phyloP scores from a whole-genome alignment of 805 yeast genomes.

The Pichia californica region DNA sequence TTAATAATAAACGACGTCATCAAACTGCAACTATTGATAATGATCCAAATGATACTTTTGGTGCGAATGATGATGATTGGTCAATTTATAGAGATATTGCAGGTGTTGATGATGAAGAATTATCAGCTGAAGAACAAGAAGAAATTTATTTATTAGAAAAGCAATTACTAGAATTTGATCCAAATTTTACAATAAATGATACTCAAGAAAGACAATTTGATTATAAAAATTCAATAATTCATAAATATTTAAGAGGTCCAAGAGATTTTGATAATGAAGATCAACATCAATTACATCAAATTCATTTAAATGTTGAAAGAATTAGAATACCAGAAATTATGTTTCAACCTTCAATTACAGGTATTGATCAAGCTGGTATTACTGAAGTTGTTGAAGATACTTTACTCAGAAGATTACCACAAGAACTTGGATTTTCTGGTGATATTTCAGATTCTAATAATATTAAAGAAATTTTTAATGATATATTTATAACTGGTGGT shows the following conservation, averaged over 20 bases:
- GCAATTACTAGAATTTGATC: constrained; percentile 74
- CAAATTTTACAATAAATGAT: constrained; percentile 79
- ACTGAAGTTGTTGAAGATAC: constrained; percentile 67
- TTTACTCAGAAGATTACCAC: constrained; percentile 51
- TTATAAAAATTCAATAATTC: constrained; percentile 76
- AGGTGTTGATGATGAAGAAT: constrained; percentile 69
- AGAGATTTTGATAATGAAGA: constrained; percentile 77
- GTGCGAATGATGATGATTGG: constrained; percentile 96
- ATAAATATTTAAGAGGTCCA: constrained; percentile 86
- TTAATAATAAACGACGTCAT: constrained; percentile 40
- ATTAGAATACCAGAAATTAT: constrained; percentile 87
- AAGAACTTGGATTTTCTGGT: constrained; percentile 44
- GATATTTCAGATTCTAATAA: constrained; percentile 26
- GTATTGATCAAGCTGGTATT: constrained; percentile 94
- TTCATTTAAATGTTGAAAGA: constrained; percentile 86
- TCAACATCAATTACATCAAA: constrained; percentile 80
- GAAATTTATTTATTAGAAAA: constrained; percentile 60
- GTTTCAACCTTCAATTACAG: constrained; percentile 91
- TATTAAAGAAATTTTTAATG: constrained; percentile 42
- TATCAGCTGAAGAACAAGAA: constrained; percentile 66
- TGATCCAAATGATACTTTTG: constrained; percentile 91
- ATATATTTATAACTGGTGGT: constrained; percentile 86
- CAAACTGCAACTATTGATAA: constrained; percentile 69
- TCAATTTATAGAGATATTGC: constrained; percentile 79
- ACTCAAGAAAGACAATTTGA: constrained; percentile 75